phyloP scores from a whole-genome alignment of 2,329 filamentous ascomycete genomes.

The Aspergillus pseudoterreus region DNA sequence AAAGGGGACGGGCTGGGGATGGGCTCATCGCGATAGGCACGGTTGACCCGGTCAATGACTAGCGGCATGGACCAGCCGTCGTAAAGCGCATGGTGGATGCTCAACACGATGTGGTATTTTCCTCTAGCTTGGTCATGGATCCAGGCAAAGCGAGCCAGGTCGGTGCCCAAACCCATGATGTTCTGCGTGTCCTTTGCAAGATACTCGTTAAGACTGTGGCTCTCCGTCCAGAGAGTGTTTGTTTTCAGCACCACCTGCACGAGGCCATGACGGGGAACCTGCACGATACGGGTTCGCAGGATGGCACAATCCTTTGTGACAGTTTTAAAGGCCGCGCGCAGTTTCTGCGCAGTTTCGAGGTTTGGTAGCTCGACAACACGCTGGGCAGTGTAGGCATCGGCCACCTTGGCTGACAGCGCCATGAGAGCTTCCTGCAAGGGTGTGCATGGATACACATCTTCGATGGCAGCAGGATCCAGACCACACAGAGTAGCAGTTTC shows the following conservation, averaged over 20 bases:
- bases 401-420: slow-evolving; percentile 9
- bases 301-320: slow-evolving; percentile 30
- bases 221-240: slow-evolving; percentile 6
- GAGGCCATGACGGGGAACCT: slow-evolving; percentile 3
- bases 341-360: slow-evolving; percentile 3
- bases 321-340: slow-evolving; percentile 35
- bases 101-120: slow-evolving; percentile 13
- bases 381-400: slow-evolving; percentile 2
- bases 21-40: background rate
- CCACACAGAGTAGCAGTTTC: slow-evolving; percentile 11
- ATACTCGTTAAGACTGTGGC: background rate
- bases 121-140: slow-evolving; percentile 27
- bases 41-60: slow-evolving; percentile 27
- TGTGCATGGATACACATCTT: slow-evolving; percentile 12
- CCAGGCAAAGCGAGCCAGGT: background rate
- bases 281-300: slow-evolving; percentile 35
- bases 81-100: slow-evolving; percentile 39
- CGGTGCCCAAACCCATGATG: background rate
- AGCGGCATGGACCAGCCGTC: slow-evolving; percentile 37
- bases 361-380: slow-evolving; percentile 4
- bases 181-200: background rate
- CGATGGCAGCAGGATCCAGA: slow-evolving; percentile 4
- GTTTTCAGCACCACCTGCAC: slow-evolving; percentile 19
- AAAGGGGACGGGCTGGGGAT: background rate
- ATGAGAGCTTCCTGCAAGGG: slow-evolving; percentile 13